Percentiles rank a stretch among this genome's conserved stretches.
Evolutionary conservation across 345 rosid species (phyloP).

Genomic region (Euclidium syriacum): DNA sequence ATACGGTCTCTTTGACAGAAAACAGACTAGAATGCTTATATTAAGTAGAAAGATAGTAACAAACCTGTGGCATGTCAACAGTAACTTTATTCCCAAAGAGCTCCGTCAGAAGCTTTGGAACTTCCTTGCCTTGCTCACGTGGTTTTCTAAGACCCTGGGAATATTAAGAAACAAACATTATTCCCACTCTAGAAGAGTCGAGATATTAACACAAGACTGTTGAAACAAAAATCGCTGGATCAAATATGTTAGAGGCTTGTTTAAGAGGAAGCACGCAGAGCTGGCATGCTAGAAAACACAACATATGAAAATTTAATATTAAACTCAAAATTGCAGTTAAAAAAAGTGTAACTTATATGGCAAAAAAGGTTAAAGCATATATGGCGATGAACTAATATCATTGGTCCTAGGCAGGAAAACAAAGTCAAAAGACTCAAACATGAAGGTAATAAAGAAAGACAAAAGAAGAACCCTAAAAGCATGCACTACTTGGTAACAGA

Average conservation of each 20-base stretch:
- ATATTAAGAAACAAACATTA: constrained; percentile 2
- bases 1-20: not conserved
- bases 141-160: constrained; percentile 80
- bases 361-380: not conserved
- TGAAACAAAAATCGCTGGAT: not conserved
- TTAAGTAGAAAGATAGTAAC: constrained; percentile 12
- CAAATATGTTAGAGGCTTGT: not conserved
- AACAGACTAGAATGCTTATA: not conserved
- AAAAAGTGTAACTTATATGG: not conserved
- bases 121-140: constrained; percentile 68
- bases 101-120: constrained; percentile 61
- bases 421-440: not conserved
- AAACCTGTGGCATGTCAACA: constrained; percentile 87
- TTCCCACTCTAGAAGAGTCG: not conserved
- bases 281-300: constrained; percentile 7
- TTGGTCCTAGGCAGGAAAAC: not conserved
- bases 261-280: not conserved
- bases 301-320: not conserved
- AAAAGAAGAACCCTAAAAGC: not conserved
- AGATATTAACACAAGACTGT: not conserved
- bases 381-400: not conserved
- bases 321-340: not conserved
- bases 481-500: not conserved
- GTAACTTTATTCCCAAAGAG: constrained; percentile 88
- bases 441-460: not conserved